These are phyloP conservation scores for Solanum etuberosum DNA, from an alignment of 257 asterid genomes.

Conservation along the genomic window DNA sequence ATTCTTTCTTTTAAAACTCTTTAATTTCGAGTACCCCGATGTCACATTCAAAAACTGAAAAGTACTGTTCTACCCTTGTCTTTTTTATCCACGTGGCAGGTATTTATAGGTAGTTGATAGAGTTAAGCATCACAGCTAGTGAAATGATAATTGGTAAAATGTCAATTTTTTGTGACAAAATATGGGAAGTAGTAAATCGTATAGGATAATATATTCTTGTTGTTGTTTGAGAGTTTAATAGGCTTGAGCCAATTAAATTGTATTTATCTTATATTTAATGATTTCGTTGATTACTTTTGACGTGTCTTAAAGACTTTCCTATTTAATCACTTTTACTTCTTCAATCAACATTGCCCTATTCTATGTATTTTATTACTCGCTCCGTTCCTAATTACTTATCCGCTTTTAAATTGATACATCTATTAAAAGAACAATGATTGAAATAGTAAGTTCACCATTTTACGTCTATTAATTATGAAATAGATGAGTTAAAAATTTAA, in stretches of 20 bases:
- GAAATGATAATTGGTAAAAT: not conserved
- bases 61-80: not conserved
- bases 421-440: too few species aligned
- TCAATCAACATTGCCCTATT: not conserved
- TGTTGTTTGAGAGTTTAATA: not conserved
- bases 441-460: too few species aligned
- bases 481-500: too few species aligned
- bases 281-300: not conserved
- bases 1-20: too few species aligned
- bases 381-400: rapidly evolving
- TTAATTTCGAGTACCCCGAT: too few species aligned
- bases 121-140: not conserved
- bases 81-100: not conserved
- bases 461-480: too few species aligned
- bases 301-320: not conserved
- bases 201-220: not conserved
- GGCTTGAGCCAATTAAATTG: not conserved
- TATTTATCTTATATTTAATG: not conserved
- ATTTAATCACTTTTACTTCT: not conserved
- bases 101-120: not conserved
- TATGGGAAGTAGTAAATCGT: not conserved
- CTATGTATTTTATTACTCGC: not conserved
- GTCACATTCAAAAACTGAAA: not conserved
- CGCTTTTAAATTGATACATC: too few species aligned
- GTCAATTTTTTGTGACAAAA: not conserved